Percentiles rank a stretch among this genome's conserved stretches.
phyloP scores from a whole-genome alignment of 257 asterid species.

The Capsicum baccatum region DNA sequence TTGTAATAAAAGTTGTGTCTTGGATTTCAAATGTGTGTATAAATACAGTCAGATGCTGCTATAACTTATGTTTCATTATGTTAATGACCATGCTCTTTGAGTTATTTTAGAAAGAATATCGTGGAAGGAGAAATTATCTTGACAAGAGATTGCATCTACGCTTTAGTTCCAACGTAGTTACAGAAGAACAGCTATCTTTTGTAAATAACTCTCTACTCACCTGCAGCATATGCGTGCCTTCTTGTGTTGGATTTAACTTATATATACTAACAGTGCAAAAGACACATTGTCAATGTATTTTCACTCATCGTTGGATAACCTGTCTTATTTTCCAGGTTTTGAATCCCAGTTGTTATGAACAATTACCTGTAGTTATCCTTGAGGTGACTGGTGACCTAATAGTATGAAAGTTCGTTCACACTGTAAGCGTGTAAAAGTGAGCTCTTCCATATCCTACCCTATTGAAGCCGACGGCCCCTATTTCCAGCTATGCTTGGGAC shows the following conservation, averaged over 20 bases:
- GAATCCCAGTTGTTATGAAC: background rate
- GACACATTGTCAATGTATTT: background rate
- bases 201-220: background rate
- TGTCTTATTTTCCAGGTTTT: background rate
- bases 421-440: background rate
- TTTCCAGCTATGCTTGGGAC: background rate
- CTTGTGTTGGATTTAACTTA: background rate
- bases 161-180: background rate
- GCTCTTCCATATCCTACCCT: background rate
- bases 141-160: background rate
- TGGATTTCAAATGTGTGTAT: background rate
- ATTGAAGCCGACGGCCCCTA: background rate
- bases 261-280: background rate
- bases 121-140: background rate
- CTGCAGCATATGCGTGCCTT: background rate
- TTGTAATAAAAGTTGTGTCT: background rate
- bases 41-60: too few species aligned
- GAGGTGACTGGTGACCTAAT: background rate
- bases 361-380: background rate
- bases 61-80: background rate
- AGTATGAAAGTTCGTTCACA: background rate
- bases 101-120: background rate
- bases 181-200: conserved; percentile 10
- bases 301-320: background rate
- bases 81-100: background rate